Conservation (phyloP, 441 rosid species). For the Brassica hybrid region DNA sequence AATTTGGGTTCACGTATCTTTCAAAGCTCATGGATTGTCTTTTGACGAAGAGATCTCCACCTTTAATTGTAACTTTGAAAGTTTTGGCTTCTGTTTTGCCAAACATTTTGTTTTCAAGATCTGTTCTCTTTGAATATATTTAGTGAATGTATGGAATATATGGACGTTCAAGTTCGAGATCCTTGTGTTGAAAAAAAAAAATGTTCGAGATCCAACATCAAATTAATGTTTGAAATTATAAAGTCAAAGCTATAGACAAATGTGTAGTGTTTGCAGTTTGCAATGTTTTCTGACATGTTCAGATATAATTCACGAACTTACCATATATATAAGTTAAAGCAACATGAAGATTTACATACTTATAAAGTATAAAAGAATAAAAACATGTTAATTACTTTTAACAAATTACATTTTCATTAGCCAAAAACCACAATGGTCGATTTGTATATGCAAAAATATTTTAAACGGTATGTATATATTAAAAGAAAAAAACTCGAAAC, state of each 20-base stretch:
- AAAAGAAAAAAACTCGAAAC: too few relatives aligned
- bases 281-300: background rate
- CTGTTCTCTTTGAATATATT: background rate
- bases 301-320: background rate
- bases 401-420: too few relatives aligned
- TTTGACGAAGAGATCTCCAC: background rate
- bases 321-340: background rate
- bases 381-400: too few relatives aligned
- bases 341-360: background rate
- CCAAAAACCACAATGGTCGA: too few relatives aligned
- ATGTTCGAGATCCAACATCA: background rate
- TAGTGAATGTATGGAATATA: background rate
- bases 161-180: conserved; percentile 4
- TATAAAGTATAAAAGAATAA: too few relatives aligned
- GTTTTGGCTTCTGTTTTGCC: background rate
- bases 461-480: too few relatives aligned
- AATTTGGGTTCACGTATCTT: background rate
- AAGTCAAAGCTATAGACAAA: background rate
- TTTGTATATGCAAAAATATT: too few relatives aligned
- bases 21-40: background rate
- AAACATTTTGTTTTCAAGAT: background rate
- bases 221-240: background rate
- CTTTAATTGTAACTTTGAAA: background rate
- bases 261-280: background rate
- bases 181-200: too few relatives aligned